Base-by-base conservation (phyloP, 306 rosid genomes). In the Cicer yamashitae region DNA sequence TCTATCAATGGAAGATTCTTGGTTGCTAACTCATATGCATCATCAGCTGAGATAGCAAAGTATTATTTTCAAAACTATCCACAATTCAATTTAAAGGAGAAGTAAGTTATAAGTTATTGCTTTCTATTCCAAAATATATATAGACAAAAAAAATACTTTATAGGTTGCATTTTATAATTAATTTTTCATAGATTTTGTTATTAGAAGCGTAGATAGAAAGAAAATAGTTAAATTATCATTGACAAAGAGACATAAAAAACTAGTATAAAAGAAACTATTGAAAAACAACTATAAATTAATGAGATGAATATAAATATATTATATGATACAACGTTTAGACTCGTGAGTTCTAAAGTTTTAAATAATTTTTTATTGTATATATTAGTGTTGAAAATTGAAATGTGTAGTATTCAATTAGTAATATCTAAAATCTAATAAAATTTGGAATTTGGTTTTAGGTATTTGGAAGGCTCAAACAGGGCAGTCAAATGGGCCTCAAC, bases 1-100 rank as follows among this genome's bases (percentile, higher is more conserved):
- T 80, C 93, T 5, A 73, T 82, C 57, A 52, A n/a, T 30, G 90
- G 90, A 0, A 84, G 86, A 82, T 82, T 84, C 79, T 67, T 82
- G 71, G 83, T 88, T 34, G 80, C 91, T 12, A 80, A 61, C 43
- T 82, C 93, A 4, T 88, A 1, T 75, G 61, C 57, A 15, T 86
- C 96, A 1, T 43, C 86, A 17, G 12, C 68, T 10, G 88, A 91
- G 10, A 88, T 91, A n/a, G 83, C 82, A 17, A 54, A 58, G n/a
- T 73, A 82, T 72, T 87, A 73, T 69, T 61, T 13, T 10, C 77
- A 70, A 48, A 47, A 76, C 34, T 73, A 80, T 50, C 88, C 87
- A 5, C 56, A 82, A 39, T 67, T 87, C 79, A 64, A 84, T 7
- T 38, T 84, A 71, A 80, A 80, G 43, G 74, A 79, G 8, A 78